Base-by-base conservation (phyloP, 441 rosid species). In the Syzygium syzygioides region DNA sequence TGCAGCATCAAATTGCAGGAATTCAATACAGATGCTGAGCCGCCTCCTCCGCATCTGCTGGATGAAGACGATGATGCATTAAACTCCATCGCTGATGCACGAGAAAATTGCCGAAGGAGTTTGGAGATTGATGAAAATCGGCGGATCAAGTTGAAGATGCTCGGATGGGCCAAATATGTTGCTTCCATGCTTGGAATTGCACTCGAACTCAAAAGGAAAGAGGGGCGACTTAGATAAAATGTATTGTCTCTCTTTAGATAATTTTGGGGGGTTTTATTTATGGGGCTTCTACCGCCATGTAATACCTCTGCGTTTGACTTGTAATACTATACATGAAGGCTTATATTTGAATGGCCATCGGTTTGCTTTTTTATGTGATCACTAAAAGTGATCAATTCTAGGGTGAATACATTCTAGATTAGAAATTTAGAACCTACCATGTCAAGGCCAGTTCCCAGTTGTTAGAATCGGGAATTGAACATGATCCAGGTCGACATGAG, bases 1-100 rank as follows among this genome's bases (percentile, higher is more conserved):
- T 93, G 91, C 85, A 89, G 91, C 86, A 85, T 93, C 55, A 86
- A 91, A 25, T 92, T 88, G 93, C 91, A 88, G 89, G 76, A 85
- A 23, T 88, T 88, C 62, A 50, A 76, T 17, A 34, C 85, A 2
- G 83, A 71, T 41, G 28, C 50, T 37, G 55, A 89, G n/a, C 88
- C 37, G 90, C 79, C 87, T 12, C 93, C 93, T 1, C 91, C 89
- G 2, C 90, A 93, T 91, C 86, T 92, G 83, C 88, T 91, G 48
- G 93, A 89, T 0, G 88, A 92, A 25, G 83, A 37, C 17, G 3
- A 12, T 7, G 53, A 76, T 41, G 50, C 15, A 3, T 41, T 76
- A n/a, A 41, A 23, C n/a, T 76, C 52, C 17, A 13, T 76, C 10
- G 53, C 25, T 10, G 5, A 76, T 76, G 53, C 53, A 23, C 18